Percentiles rank a stretch among this genome's conserved stretches.
These are phyloP conservation scores for Erodium trifolium DNA, from an alignment of 441 rosid species.

Conservation along the genomic window DNA sequence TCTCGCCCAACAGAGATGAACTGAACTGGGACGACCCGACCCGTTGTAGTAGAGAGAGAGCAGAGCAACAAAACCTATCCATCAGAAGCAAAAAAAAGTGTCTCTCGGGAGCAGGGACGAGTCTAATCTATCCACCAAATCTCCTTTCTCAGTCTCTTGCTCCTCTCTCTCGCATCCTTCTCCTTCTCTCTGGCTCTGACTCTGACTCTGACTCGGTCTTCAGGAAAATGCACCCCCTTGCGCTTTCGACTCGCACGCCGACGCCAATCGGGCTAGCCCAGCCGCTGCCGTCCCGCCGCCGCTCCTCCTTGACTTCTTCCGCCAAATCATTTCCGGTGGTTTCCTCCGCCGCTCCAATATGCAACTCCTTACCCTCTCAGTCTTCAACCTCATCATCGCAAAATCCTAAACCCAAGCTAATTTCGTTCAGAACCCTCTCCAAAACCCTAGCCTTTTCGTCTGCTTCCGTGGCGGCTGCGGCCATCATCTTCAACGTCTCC, in stretches of 20 bases:
- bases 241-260: not conserved
- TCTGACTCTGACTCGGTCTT: not conserved
- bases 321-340: too few relatives aligned
- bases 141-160: too few relatives aligned
- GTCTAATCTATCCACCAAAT: too few relatives aligned
- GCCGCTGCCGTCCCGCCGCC: constrained; percentile 2
- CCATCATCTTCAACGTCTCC: constrained; percentile 9
- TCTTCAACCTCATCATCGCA: constrained; percentile 12
- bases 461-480: constrained; percentile 39
- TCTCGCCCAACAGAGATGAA: too few relatives aligned
- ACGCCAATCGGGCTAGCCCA: not conserved
- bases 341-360: too few relatives aligned
- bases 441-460: constrained; percentile 40
- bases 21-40: too few relatives aligned
- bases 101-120: too few relatives aligned
- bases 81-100: too few relatives aligned
- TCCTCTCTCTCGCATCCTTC: too few relatives aligned
- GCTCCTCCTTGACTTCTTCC: not conserved
- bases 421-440: constrained; percentile 8
- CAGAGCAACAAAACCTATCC: too few relatives aligned
- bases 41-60: too few relatives aligned
- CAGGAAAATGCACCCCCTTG: not conserved
- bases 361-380: not conserved
- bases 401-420: constrained; percentile 28
- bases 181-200: not conserved